Evolutionary conservation across 768 basidiomycete species (phyloP).

Genomic region (Cystobasidium ongulense): DNA sequence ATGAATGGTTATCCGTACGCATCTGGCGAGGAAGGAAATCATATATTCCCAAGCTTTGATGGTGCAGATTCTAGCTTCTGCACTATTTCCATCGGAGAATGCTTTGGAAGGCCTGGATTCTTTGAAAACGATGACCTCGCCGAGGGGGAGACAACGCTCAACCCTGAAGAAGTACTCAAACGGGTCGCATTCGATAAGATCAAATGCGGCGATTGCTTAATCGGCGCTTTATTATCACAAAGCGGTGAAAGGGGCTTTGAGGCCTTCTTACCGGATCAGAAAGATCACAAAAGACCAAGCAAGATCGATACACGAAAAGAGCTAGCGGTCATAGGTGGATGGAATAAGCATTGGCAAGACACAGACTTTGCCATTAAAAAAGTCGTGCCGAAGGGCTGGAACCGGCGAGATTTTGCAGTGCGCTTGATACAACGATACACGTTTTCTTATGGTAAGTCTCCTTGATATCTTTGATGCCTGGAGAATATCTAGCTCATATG

Average conservation of each 20-base stretch:
- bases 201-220: conserved; percentile 47
- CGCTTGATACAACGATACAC: background rate
- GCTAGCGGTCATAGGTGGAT: background rate
- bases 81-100: conserved; percentile 37
- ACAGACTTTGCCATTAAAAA: background rate
- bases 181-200: conserved; percentile 44
- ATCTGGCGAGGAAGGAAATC: background rate
- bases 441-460: background rate
- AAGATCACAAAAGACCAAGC: background rate
- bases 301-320: background rate
- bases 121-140: conserved; percentile 16
- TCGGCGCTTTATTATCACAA: conserved; percentile 43
- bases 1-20: conserved; percentile 47
- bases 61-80: conserved; percentile 25
- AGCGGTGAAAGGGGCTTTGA: conserved; percentile 46
- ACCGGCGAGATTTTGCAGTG: conserved; percentile 5
- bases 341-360: background rate
- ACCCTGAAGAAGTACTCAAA: conserved; percentile 43
- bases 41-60: background rate
- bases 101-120: conserved; percentile 38
- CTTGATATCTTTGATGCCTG: no score
- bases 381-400: background rate
- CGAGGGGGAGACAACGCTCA: conserved; percentile 32
- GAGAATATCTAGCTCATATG: no score
- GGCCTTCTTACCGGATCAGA: conserved; percentile 45